Evolutionary conservation across 352 stramenopile species (phyloP).

Genomic region (Globisporangium orthogonon): DNA sequence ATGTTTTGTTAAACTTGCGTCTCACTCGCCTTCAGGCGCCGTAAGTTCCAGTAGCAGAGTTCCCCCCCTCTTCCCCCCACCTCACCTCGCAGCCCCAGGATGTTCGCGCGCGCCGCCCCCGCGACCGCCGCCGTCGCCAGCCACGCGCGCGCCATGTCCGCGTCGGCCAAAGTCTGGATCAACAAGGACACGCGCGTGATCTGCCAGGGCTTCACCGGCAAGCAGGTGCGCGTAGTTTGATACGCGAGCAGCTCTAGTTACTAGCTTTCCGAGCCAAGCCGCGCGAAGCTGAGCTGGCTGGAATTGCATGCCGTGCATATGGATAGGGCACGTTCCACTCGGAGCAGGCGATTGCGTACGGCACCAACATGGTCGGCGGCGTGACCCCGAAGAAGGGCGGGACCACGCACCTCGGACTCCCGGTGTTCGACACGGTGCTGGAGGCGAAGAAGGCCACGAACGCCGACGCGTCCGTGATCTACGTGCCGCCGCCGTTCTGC

Average conservation of each 20-base stretch:
- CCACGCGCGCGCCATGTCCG: conserved; percentile 78
- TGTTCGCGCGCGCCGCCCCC: conserved; percentile 51
- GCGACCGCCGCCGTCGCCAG: conserved; percentile 40
- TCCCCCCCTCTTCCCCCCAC: not conserved
- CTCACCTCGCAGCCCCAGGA: conserved; percentile 12
- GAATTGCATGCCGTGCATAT: not conserved
- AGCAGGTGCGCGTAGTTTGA: conserved; percentile 80
- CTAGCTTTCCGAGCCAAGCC: not conserved
- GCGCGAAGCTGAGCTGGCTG: not conserved
- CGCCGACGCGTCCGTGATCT: conserved; percentile 98
- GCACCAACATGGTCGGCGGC: conserved; percentile 99
- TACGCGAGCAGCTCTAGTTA: not conserved
- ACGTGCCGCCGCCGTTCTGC: conserved; percentile 98
- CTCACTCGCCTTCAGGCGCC: not conserved
- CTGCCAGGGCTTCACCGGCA: conserved; percentile 99
- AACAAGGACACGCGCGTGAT: conserved; percentile 99
- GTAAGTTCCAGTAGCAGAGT: not conserved
- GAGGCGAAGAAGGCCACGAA: conserved; percentile 84
- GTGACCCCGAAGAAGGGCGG: conserved; percentile 99
- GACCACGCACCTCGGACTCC: conserved; percentile 94
- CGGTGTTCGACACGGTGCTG: conserved; percentile 98
- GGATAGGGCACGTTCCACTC: conserved; percentile 97
- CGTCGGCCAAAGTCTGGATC: conserved; percentile 99
- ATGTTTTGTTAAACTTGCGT: not conserved
- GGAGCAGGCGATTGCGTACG: conserved; percentile 98